Percentiles rank a stretch among this genome's conserved stretches.
Evolutionary conservation across 805 yeast species (phyloP).

Genomic region (Cyberlindnera americana): DNA sequence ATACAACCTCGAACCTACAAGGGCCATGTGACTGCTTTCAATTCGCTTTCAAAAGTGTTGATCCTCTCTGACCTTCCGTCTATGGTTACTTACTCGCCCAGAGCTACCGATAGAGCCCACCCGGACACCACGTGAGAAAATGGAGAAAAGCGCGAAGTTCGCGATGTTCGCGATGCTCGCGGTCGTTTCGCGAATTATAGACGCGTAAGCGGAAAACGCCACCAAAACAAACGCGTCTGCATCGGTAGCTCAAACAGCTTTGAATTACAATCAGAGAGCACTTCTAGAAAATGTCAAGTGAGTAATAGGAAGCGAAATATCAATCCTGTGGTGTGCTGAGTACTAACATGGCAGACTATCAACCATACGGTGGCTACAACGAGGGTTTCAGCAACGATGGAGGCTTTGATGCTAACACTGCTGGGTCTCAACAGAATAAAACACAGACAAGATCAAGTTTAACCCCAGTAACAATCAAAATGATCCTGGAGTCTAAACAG

Average conservation of each 20-base stretch:
- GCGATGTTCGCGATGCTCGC: too few species aligned
- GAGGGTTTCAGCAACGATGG: constrained; percentile 29
- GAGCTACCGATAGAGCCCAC: not conserved
- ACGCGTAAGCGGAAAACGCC: constrained; percentile 6
- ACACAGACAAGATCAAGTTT: constrained; percentile 35
- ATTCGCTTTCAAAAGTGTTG: too few species aligned
- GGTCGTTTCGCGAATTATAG: too few species aligned
- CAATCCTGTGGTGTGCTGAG: too few species aligned
- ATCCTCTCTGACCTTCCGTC: constrained; percentile 1
- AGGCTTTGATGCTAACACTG: constrained; percentile 34
- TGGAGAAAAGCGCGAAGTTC: not conserved
- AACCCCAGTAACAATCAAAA: constrained; percentile 73
- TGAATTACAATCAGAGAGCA: too few species aligned
- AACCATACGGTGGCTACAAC: constrained; percentile 34
- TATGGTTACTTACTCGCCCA: not conserved
- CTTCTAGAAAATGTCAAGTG: constrained; percentile 9
- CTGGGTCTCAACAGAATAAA: constrained; percentile 31
- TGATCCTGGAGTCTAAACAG: constrained; percentile 59
- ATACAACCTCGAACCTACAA: too few species aligned
- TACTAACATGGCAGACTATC: constrained; percentile 28
- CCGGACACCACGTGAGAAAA: not conserved
- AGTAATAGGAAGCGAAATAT: too few species aligned
- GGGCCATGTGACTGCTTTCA: too few species aligned
- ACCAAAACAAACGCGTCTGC: constrained; percentile 5
- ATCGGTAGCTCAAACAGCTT: too few species aligned